Base-by-base conservation (phyloP, 1,284 basidiomycete species). In the Xerocomus nothofagi region DNA sequence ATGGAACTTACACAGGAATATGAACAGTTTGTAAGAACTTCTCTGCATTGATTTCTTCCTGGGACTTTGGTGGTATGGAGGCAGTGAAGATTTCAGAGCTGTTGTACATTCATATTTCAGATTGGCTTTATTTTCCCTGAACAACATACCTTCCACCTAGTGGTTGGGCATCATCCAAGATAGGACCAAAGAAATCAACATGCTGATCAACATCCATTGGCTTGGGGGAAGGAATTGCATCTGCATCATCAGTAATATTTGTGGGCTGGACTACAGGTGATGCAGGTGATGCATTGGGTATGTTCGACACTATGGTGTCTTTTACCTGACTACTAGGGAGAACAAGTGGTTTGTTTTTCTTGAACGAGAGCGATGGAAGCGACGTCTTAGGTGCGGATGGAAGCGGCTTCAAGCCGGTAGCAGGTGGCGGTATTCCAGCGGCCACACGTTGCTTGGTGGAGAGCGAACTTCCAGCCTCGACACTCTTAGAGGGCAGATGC, bases 381-480 rank as follows among this genome's bases (percentile, higher is more conserved):
- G 62, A 47, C 36, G 51, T 64, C 49, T 64, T 70, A 15, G 59
- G 51, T 32, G 23, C 17, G 3, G 56, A 57, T 21, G 71, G 51
- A 37, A 63, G 57, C 3, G 66, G 51, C 21, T 66, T 57, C 1
- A 68, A 60, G 47, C 67, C 54, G 14, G 63, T 57, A 26, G 65
- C 50, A 18, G 62, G 61, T 12, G 66, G 67, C 8, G 56, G 62
- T 47, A 75, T 57, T n/a, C 68, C 68, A 40, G 72, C 69, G 24
- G 70, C 69, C 10, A 81, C 57, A 4, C 77, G 71, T 42, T 78
- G 73, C 55, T 81, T 81, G 1, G 78, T 81, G 27, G 71, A 68
- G 30, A 80, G 68, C 10, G 70, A 71, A 46, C 67, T 71, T 15
- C 62, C 66, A 31, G 64, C 53, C n/a, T 60, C 51, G 14, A 59